Base-by-base conservation (phyloP, 352 stramenopile genomes). In the Detonula confervacea region DNA sequence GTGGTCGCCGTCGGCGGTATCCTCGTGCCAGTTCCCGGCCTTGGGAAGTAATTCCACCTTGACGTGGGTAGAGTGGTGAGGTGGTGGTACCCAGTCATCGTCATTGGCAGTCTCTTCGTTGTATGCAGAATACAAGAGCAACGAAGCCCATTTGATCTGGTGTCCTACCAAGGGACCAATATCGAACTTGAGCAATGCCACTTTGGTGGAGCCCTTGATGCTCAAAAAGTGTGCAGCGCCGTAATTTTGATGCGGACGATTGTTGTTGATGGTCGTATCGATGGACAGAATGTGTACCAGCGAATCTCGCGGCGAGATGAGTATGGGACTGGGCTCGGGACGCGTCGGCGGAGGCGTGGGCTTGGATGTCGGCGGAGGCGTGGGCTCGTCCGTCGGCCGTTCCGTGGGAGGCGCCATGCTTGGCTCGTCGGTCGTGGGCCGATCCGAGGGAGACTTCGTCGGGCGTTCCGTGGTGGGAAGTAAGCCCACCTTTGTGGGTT, bases 131-230 rank as follows among this genome's bases (percentile, higher is more conserved):
- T 61, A 4, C 24, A 61, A 42, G 5, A 18, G 4, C 16, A 61
- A n/a, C 1, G 24, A 44, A 9, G 52, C 24, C 44, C 25, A 44
- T 18, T 4, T 5, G 12, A 24, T 25, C 12, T 25, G 25, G 20
- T 42, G 22, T 22, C 52, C 52, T 11, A 44, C 25, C 4, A 61
- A 16, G 44, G 29, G 24, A 2, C 11, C 18, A 12, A 61, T 44
- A 61, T 61, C 52, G 24, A 61, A 61, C 25, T 61, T 61, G 52
- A 61, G 6, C 27, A 61, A 61, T 16, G 52, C 27, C 52, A 61
- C 52, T 44, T 33, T 61, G 11, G 24, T 61, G 11, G 20, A 25
- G 52, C 52, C 52, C 22, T 61, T 42, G 52, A 61, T 42, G 27
- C 52, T 61, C 25, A 61, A 29, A 18, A 14, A 44, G 2, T 1